Evolutionary conservation across 805 yeast species (phyloP), one percentile per base, ranked within the genome.

Genomic region (Candida sithepensis): DNA sequence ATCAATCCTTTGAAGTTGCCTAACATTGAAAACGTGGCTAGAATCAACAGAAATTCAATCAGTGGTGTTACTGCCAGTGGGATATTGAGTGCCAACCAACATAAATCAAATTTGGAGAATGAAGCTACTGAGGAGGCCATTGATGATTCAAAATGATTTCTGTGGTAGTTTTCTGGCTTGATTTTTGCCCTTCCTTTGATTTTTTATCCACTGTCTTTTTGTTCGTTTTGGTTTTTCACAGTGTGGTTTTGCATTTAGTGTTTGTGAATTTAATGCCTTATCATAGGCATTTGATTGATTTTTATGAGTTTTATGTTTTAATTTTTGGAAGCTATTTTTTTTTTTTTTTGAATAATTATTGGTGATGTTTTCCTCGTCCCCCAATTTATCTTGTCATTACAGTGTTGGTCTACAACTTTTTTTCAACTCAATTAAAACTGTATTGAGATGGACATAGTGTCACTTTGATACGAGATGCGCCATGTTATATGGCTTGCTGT

Each of bases 1-100:
- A 53, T 63, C 55, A 48, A 69, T 57, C 57, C 68, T 2, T 58
- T 77, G 61, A 70, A 69, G 41, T 75, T 73, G 49, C 82, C 83
- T 3, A 75, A 76, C 49, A 79, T 81, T 39, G 84, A 79, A 54
- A 73, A 76, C 60, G 82, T 81, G 42, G 77, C 79, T 49, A 76
- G 81, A 58, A 79, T 81, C 51, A 79, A 76, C 61, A 69, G 85
- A 54, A 79, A 78, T 59, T 76, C 83, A 4, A 75, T 81, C 24
- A 77, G 83, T 56, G 79, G 77, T 38, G 70, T 74, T 20, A 58
- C 49, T 39, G 67, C 65, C 2, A 50, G 61, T 14, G 59, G 58
- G 5, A 48, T 64, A 33, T 48, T 63, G 51, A 75, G 75, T 57
- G 79, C 79, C 20, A 75, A 77, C 58, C 76, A 77, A 53, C 68